phyloP scores from a whole-genome alignment of 2,329 filamentous ascomycete species.

The Moelleriella libera region DNA sequence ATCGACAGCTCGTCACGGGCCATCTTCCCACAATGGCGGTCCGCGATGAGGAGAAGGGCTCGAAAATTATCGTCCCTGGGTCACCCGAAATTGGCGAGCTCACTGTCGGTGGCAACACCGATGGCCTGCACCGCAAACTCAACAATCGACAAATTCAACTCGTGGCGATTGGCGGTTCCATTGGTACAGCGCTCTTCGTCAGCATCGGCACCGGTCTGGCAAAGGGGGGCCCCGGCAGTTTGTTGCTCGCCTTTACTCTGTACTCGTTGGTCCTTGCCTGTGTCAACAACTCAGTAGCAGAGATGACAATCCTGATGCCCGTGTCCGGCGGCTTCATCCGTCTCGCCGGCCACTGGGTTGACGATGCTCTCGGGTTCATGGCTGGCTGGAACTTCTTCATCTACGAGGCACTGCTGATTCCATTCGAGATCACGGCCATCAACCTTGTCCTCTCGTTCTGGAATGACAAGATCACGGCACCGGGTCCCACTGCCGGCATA shows the following conservation, averaged over 20 bases:
- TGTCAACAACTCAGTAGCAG: conserved; percentile 51
- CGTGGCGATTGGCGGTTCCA: conserved; percentile 43
- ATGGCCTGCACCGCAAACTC: conserved; percentile 30
- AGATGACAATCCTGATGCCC: conserved; percentile 50
- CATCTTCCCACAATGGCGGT: conserved; percentile 6
- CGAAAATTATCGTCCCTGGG: conserved; percentile 10
- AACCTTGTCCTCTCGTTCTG: conserved; percentile 27
- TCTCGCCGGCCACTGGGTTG: conserved; percentile 49
- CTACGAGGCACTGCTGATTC: conserved; percentile 28
- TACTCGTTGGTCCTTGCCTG: conserved; percentile 42
- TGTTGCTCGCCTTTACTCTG: conserved; percentile 44
- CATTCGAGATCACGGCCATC: conserved; percentile 27
- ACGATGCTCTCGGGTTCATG: conserved; percentile 48
- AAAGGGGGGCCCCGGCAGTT: conserved; percentile 28
- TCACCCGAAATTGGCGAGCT: conserved; percentile 13
- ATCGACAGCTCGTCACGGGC: not conserved
- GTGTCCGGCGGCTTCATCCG: conserved; percentile 50
- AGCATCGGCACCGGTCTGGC: conserved; percentile 42
- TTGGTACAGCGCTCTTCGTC: conserved; percentile 45
- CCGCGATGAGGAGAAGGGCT: conserved; percentile 14
- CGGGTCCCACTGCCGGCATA: conserved; percentile 52
- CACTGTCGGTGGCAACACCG: conserved; percentile 15
- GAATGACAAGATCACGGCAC: conserved; percentile 33
- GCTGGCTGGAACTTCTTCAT: conserved; percentile 30
- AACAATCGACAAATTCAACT: conserved; percentile 43